Conservation (phyloP, 352 stramenopile species). For the Thalassiosira ordinaria region DNA sequence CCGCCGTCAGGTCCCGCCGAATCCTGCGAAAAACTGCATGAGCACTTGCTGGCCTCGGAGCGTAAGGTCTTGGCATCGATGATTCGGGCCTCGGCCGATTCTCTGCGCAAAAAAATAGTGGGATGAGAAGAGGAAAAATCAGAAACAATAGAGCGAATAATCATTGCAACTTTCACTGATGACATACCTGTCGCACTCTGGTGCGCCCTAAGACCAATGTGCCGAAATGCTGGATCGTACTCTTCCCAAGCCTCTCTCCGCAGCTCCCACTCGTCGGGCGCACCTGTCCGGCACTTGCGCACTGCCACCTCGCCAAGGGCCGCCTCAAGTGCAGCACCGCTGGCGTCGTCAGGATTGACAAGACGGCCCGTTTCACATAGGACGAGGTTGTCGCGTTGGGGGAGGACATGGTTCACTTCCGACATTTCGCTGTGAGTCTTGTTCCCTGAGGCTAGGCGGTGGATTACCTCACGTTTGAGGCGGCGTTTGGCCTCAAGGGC, state of each 20-base stretch:
- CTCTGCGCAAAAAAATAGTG: too few relatives aligned
- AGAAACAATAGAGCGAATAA: too few relatives aligned
- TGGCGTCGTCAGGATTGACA: conserved; percentile 81
- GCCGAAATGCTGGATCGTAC: conserved; percentile 86
- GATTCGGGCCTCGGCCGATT: too few relatives aligned
- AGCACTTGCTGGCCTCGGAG: conserved; percentile 50
- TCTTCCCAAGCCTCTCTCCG: conserved; percentile 70
- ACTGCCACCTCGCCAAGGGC: conserved; percentile 79
- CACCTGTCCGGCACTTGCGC: conserved; percentile 61
- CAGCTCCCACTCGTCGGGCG: conserved; percentile 82
- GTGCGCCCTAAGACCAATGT: conserved; percentile 76
- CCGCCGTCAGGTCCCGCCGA: conserved; percentile 72
- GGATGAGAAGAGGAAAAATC: too few relatives aligned
- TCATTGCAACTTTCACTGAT: not conserved
- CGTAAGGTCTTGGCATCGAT: too few relatives aligned
- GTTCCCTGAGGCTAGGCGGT: conserved; percentile 84
- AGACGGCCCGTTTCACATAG: conserved; percentile 53
- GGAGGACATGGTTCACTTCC: conserved; percentile 70
- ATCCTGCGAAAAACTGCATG: conserved; percentile 74
- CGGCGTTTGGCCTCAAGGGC: conserved; percentile 68
- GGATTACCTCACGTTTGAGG: conserved; percentile 85
- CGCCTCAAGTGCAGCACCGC: conserved; percentile 72
- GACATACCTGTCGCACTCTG: conserved; percentile 64
- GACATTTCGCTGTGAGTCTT: conserved; percentile 87
- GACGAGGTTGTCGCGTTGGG: conserved; percentile 47